Evolutionary conservation across 208 protist species (phyloP).

Genomic region (Wallacemonas rigidus): DNA sequence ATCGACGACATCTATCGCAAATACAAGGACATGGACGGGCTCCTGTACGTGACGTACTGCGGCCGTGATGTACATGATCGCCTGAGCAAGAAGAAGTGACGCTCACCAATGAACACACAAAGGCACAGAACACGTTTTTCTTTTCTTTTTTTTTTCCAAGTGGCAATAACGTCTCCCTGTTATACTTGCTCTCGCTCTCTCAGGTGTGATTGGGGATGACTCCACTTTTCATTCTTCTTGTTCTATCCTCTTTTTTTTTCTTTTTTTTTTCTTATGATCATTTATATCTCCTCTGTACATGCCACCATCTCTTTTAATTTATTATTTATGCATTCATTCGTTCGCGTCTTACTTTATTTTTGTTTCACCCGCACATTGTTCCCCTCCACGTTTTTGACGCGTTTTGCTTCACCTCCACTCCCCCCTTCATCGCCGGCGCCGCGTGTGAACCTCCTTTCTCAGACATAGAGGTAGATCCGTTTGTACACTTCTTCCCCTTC

Average conservation of each 20-base stretch:
- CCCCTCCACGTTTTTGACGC: too few species aligned
- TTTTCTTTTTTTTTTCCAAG: neutral
- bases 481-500: too few species aligned
- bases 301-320: too few species aligned
- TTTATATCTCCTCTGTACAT: neutral
- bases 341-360: too few species aligned
- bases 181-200: neutral
- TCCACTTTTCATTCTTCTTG: slow-evolving; percentile 10
- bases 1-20: slow-evolving; percentile 22
- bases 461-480: too few species aligned
- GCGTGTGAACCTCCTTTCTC: too few species aligned
- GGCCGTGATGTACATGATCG: slow-evolving; percentile 11
- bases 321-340: too few species aligned
- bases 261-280: slow-evolving; percentile 14
- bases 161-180: neutral
- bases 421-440: too few species aligned
- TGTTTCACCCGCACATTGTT: too few species aligned
- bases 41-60: slow-evolving; percentile 23
- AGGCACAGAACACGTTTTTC: neutral
- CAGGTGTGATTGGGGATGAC: neutral
- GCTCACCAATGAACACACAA: too few species aligned
- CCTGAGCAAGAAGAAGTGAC: neutral
- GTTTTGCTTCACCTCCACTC: too few species aligned
- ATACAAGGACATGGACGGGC: slow-evolving; percentile 24
- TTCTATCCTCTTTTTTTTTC: slow-evolving; percentile 17